Evolutionary conservation across 164 flowering plant genomes (phyloP).

Genomic region (Dillenia suffruticosa): DNA sequence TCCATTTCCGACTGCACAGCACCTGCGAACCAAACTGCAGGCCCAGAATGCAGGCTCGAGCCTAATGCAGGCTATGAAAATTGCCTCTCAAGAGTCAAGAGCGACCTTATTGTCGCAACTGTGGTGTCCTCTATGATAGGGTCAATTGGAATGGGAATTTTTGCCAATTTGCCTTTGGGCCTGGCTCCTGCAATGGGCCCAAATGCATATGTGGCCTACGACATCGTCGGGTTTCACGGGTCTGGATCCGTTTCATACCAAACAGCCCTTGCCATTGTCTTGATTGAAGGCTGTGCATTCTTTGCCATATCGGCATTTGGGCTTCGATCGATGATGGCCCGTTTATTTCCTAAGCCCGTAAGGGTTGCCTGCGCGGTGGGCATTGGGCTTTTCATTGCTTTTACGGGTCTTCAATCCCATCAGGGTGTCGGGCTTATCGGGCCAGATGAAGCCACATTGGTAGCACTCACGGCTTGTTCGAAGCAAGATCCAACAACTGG

Average conservation of each 20-base stretch:
- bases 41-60: conserved; percentile 41
- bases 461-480: conserved; percentile 57
- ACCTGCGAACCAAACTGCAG: conserved; percentile 20
- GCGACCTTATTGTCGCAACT: conserved; percentile 76
- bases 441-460: conserved; percentile 57
- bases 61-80: conserved; percentile 52
- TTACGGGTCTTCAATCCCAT: conserved; percentile 67
- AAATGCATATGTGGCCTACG: conserved; percentile 78
- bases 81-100: conserved; percentile 53
- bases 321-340: conserved; percentile 64
- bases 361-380: conserved; percentile 72
- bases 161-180: conserved; percentile 72
- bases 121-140: conserved; percentile 61
- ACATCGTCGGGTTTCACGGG: conserved; percentile 81
- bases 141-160: conserved; percentile 65
- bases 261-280: conserved; percentile 61
- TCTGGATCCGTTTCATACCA: conserved; percentile 58
- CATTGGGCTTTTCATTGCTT: conserved; percentile 82
- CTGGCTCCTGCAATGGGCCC: conserved; percentile 89
- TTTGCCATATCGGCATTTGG: conserved; percentile 52
- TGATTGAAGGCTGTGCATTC: conserved; percentile 61
- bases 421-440: conserved; percentile 81
- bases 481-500: conserved; percentile 47
- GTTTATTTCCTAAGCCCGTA: conserved; percentile 55
- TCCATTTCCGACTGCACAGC: conserved; percentile 53